A percentile compares a stretch with the other conserved stretches of the same genome.
phyloP scores from a whole-genome alignment of 495 filamentous ascomycete genomes.

The Neurospora discreta region DNA sequence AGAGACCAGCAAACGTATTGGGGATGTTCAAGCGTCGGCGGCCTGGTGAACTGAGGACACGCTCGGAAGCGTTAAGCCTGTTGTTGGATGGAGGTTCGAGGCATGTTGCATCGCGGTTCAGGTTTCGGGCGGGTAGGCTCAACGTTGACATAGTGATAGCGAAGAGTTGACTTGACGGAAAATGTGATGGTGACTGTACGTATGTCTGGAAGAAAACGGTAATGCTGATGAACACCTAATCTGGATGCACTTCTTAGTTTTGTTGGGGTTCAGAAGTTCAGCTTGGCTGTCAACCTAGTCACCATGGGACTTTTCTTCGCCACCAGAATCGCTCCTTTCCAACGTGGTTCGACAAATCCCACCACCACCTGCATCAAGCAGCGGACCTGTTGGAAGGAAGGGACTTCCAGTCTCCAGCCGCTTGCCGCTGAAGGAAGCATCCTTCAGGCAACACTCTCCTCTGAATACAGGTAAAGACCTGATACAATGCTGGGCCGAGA shows the following conservation, averaged over 20 bases:
- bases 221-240: too few species aligned
- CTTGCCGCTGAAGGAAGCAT: neutral
- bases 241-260: too few species aligned
- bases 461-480: neutral
- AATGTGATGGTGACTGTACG: too few species aligned
- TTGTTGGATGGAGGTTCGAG: neutral
- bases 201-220: too few species aligned
- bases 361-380: too few species aligned
- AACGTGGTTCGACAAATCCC: neutral
- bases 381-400: neutral
- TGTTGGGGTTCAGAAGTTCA: neutral
- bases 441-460: neutral
- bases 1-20: conserved; percentile 18
- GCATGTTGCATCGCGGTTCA: neutral
- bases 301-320: neutral
- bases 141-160: neutral
- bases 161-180: neutral
- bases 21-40: conserved; percentile 16
- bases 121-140: neutral
- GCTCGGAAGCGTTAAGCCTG: neutral
- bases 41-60: neutral
- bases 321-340: neutral
- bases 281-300: neutral
- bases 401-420: neutral
- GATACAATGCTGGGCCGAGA: neutral